Conservation (phyloP, 2,329 filamentous ascomycete genomes). For the Myriangium duriaei region DNA sequence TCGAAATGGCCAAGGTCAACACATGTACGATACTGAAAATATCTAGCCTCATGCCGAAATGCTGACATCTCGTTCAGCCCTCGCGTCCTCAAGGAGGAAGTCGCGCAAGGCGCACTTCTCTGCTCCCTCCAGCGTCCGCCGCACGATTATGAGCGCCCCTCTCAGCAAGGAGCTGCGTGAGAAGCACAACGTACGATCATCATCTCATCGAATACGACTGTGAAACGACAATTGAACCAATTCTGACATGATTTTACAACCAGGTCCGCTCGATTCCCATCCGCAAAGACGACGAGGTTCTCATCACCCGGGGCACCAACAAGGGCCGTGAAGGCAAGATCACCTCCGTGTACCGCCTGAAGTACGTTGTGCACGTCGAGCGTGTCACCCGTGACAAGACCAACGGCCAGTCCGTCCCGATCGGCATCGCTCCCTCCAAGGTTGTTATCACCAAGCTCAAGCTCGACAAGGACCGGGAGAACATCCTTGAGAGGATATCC, state of each 20-base stretch:
- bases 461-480: constrained; percentile 90
- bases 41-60: neutral
- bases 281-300: constrained; percentile 78
- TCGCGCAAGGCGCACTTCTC: constrained; percentile 97
- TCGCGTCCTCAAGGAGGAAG: constrained; percentile 88
- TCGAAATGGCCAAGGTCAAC: constrained; percentile 63
- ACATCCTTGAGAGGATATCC: constrained; percentile 76
- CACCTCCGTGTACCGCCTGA: constrained; percentile 93
- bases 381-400: constrained; percentile 94
- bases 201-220: neutral
- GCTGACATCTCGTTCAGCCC: constrained; percentile 30
- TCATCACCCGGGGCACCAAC: constrained; percentile 81
- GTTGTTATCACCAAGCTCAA: constrained; percentile 98
- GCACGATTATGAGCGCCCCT: constrained; percentile 92
- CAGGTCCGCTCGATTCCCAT: constrained; percentile 91
- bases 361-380: constrained; percentile 96
- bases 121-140: constrained; percentile 86
- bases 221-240: constrained; percentile 3
- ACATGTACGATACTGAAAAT: constrained; percentile 33
- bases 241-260: constrained; percentile 13
- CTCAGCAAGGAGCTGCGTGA: constrained; percentile 94
- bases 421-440: constrained; percentile 92
- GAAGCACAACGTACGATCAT: constrained; percentile 80
- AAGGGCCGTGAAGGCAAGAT: constrained; percentile 99
- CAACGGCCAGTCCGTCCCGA: constrained; percentile 87